phyloP scores from a whole-genome alignment of 2,329 filamentous ascomycete species.

The Alternaria tenuissima region DNA sequence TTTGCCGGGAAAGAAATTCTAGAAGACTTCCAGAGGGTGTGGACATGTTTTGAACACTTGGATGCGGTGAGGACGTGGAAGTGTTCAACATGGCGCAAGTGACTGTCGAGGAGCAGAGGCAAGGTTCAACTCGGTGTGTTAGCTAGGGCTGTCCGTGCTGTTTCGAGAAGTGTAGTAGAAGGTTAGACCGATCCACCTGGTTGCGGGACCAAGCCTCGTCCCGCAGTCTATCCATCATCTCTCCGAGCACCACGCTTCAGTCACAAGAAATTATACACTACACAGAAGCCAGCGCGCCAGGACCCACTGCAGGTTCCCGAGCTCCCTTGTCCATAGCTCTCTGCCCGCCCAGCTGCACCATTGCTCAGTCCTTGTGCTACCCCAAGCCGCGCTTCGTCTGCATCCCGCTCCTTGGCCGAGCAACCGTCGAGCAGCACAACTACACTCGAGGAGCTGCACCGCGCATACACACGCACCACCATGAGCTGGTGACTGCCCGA shows the following conservation, averaged over 20 bases:
- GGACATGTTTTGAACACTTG: background rate
- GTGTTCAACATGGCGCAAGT: too few relatives aligned
- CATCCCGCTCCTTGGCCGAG: slow-evolving; percentile 14
- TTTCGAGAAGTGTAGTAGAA: slow-evolving; percentile 23
- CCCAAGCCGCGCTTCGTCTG: slow-evolving; percentile 7
- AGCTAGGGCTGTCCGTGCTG: slow-evolving; percentile 7
- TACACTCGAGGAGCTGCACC: slow-evolving; percentile 1
- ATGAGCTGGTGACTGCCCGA: slow-evolving; percentile 34
- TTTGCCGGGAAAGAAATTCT: slow-evolving; percentile 6
- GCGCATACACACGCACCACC: slow-evolving; percentile 12
- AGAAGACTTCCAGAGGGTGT: slow-evolving; percentile 4
- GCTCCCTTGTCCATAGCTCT: slow-evolving; percentile 2
- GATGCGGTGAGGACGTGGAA: background rate
- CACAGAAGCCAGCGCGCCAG: slow-evolving; percentile 1
- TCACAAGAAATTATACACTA: slow-evolving; percentile 9
- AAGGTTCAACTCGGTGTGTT: slow-evolving; percentile 1
- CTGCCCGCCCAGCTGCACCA: slow-evolving; percentile 2
- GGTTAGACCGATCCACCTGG: slow-evolving; percentile 18
- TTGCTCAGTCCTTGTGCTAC: slow-evolving; percentile 13
- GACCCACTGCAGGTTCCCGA: slow-evolving; percentile 8
- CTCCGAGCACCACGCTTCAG: slow-evolving; percentile 21
- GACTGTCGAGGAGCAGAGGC: background rate
- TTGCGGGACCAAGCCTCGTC: slow-evolving; percentile 26
- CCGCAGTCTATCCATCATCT: slow-evolving; percentile 20
- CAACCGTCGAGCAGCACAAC: slow-evolving; percentile 8